Evolutionary conservation across 306 rosid species (phyloP).

Genomic region (Mimosa bimucronata): DNA sequence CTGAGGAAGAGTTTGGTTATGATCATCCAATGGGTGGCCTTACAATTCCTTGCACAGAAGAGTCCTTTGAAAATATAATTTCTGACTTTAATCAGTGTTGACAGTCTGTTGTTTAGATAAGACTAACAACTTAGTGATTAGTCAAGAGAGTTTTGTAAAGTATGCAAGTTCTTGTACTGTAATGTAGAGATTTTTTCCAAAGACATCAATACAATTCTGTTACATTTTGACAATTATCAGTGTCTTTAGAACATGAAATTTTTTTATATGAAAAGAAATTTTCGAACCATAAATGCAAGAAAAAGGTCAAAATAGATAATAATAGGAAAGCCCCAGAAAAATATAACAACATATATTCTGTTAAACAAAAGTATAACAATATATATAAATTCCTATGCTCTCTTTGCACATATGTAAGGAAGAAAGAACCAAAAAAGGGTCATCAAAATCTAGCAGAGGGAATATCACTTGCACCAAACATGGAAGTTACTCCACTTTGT

Average conservation of each 20-base stretch:
- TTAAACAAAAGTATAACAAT: no score
- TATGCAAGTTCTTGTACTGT: not conserved
- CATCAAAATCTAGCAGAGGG: not conserved
- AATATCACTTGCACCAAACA: not conserved
- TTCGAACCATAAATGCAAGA: not conserved
- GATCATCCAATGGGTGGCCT: slow-evolving; percentile 20
- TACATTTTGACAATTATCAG: not conserved
- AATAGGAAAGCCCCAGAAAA: not conserved
- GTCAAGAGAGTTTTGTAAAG: not conserved
- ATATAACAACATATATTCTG: not conserved
- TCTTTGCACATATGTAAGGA: not conserved
- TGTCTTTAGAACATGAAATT: not conserved
- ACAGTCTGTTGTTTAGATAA: not conserved
- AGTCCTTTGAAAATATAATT: not conserved
- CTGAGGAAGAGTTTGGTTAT: slow-evolving; percentile 27
- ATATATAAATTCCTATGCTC: not conserved
- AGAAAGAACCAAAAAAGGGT: not conserved
- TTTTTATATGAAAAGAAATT: not conserved
- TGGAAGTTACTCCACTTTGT: not conserved
- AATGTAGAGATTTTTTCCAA: not conserved
- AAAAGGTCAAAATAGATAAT: not conserved
- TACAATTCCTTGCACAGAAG: slow-evolving; percentile 11
- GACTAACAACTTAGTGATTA: not conserved
- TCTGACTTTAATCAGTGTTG: not conserved
- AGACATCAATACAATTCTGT: not conserved